A percentile compares a stretch with the other conserved stretches of the same genome.
Evolutionary conservation across 2,329 filamentous ascomycete species (phyloP).

Genomic region (Talaromyces albobiverticillius): DNA sequence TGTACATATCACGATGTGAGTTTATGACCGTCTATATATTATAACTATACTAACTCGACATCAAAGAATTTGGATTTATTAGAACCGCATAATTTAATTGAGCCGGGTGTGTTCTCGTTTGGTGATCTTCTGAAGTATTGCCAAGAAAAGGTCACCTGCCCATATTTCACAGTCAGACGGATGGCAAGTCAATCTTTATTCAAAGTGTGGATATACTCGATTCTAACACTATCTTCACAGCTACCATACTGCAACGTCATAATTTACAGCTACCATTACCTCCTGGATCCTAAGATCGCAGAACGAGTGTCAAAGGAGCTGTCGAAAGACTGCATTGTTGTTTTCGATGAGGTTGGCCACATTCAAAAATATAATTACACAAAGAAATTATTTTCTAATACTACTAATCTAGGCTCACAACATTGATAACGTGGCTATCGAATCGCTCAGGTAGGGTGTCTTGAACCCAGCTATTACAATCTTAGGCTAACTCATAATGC

Average conservation of each 20-base stretch:
- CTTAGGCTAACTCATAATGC: conserved; percentile 17
- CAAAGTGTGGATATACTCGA: neutral
- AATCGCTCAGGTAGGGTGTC: conserved; percentile 54
- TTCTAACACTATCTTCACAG: conserved; percentile 42
- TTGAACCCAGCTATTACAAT: neutral
- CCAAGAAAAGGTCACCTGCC: conserved; percentile 87
- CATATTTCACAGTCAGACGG: conserved; percentile 90
- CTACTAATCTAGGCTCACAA: conserved; percentile 71
- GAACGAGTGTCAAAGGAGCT: conserved; percentile 92
- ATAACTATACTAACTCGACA: conserved; percentile 22
- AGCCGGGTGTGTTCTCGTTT: conserved; percentile 92
- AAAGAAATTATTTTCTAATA: neutral
- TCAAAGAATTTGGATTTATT: conserved; percentile 82
- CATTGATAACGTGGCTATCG: conserved; percentile 99
- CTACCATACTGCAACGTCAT: conserved; percentile 99
- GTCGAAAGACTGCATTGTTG: conserved; percentile 96
- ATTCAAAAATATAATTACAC: neutral
- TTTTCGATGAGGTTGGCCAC: conserved; percentile 74
- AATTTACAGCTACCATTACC: conserved; percentile 98
- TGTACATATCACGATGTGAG: conserved; percentile 91
- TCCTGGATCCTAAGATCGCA: conserved; percentile 96
- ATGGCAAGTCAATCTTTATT: conserved; percentile 60
- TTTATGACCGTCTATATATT: neutral
- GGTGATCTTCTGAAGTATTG: conserved; percentile 78
- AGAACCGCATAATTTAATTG: conserved; percentile 91